phyloP scores from a whole-genome alignment of 352 stramenopile species.

The Globisporangium rhizosaccharum region DNA sequence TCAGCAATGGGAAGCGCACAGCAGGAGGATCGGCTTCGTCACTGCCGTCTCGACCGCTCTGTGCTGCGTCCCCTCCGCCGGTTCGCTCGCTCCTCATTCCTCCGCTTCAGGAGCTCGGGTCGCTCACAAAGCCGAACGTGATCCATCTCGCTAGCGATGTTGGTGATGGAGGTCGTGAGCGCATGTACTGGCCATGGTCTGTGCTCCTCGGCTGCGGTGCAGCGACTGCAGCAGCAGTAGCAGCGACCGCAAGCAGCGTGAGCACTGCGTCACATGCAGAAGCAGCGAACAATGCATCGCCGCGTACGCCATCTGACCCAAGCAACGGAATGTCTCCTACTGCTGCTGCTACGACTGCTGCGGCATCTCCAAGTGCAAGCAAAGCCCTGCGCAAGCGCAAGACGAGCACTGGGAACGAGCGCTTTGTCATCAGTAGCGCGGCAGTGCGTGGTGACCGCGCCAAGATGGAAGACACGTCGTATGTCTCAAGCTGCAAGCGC shows the following conservation, averaged over 20 bases:
- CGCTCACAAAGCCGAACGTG: neutral
- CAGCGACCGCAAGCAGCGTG: neutral
- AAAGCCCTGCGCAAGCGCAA: conserved; percentile 38
- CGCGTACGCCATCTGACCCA: neutral
- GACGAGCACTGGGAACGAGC: conserved; percentile 27
- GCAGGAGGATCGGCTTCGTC: neutral
- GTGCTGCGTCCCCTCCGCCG: neutral
- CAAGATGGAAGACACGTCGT: conserved; percentile 83
- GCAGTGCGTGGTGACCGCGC: conserved; percentile 68
- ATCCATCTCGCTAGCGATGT: no score
- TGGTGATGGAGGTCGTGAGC: neutral
- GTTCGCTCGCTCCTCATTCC: neutral
- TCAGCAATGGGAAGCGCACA: neutral
- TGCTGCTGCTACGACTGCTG: neutral
- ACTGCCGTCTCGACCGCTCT: neutral
- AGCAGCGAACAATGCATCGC: neutral
- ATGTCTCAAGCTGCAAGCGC: conserved; percentile 73
- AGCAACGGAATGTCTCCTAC: neutral
- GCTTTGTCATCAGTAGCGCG: conserved; percentile 53
- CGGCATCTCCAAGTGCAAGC: neutral
- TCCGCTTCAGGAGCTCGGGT: neutral
- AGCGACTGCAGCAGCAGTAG: neutral
- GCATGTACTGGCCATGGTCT: neutral
- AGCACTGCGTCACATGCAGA: neutral
- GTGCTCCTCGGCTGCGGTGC: conserved; percentile 1